Evolutionary conservation across 495 filamentous ascomycete species (phyloP).

Genomic region (Annulohypoxylon nitens): DNA sequence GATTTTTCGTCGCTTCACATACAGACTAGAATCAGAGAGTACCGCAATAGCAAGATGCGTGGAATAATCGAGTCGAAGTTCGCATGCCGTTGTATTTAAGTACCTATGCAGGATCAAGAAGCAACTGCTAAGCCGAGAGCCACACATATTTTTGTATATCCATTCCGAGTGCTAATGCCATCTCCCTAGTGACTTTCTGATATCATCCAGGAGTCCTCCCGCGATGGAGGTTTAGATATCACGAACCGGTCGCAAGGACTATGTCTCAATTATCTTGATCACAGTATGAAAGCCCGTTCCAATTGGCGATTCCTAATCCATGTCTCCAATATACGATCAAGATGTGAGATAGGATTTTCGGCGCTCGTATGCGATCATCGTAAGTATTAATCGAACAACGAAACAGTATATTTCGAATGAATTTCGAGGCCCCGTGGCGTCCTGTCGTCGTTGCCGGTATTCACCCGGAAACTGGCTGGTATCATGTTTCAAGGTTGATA

Average conservation of each 20-base stretch:
- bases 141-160: background rate
- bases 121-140: background rate
- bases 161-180: background rate
- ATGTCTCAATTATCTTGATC: background rate
- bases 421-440: background rate
- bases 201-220: background rate
- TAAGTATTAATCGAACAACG: slow-evolving; percentile 6
- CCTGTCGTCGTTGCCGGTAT: background rate
- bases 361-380: background rate
- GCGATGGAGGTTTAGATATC: background rate
- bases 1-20: background rate
- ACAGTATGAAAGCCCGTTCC: background rate
- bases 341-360: background rate
- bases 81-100: background rate
- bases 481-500: slow-evolving; percentile 95
- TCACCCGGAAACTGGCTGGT: background rate
- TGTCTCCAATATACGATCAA: background rate
- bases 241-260: background rate
- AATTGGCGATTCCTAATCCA: background rate
- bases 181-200: background rate
- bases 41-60: background rate
- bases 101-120: background rate
- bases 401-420: background rate
- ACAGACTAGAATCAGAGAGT: background rate
- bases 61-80: background rate